Conservation (phyloP, 495 filamentous ascomycete species). For the Bryoglossum gracile region DNA sequence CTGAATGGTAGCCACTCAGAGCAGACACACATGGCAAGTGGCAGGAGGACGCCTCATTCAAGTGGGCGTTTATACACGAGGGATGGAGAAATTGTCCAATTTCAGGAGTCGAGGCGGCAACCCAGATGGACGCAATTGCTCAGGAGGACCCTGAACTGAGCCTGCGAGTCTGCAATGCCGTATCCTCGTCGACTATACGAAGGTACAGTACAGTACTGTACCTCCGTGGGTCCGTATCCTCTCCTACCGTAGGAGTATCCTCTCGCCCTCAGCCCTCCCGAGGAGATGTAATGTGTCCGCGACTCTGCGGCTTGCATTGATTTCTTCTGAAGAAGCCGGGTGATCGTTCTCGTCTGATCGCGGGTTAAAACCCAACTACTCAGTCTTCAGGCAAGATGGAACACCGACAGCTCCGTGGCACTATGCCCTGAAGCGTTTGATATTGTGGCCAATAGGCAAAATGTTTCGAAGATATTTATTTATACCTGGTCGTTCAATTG, state of each 20-base stretch:
- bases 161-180: too few species aligned
- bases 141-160: too few species aligned
- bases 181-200: too few species aligned
- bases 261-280: too few species aligned
- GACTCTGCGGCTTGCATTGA: background rate
- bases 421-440: constrained; percentile 4
- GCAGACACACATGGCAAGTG: background rate
- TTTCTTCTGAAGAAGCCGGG: background rate
- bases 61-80: background rate
- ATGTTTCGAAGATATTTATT: constrained; percentile 16
- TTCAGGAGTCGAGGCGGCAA: too few species aligned
- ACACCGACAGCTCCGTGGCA: constrained; percentile 12
- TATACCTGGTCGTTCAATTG: too few species aligned
- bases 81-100: background rate
- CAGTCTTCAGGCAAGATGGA: constrained; percentile 13
- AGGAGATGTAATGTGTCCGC: too few species aligned
- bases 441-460: constrained; percentile 1
- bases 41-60: background rate
- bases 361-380: constrained; percentile 15
- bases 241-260: too few species aligned
- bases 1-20: constrained; percentile 18
- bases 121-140: too few species aligned
- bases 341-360: constrained; percentile 16
- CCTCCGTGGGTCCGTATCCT: too few species aligned
- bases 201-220: too few species aligned